Evolutionary conservation across 1,284 basidiomycete species (phyloP).

Genomic region (Tranzscheliella williamsii): DNA sequence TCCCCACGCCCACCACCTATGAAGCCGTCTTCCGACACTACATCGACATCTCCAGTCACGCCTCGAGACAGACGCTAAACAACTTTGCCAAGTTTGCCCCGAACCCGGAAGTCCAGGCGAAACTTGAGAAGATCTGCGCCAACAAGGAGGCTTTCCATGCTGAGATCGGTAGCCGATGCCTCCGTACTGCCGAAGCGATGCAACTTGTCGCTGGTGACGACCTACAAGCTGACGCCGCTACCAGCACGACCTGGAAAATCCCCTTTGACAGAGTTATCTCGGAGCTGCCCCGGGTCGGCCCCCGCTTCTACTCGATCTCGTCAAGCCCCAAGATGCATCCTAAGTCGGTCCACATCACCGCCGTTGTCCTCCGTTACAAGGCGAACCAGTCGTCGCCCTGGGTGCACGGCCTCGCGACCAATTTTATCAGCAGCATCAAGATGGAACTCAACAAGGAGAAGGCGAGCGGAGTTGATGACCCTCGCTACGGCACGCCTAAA

Average conservation of each 20-base stretch:
- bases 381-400: slow-evolving; percentile 28
- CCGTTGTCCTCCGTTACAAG: slow-evolving; percentile 70
- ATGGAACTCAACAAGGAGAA: slow-evolving; percentile 68
- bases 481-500: slow-evolving; percentile 66
- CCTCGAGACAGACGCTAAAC: slow-evolving; percentile 89
- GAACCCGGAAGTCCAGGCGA: slow-evolving; percentile 73
- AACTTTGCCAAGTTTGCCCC: slow-evolving; percentile 86
- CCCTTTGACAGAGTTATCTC: slow-evolving; percentile 96
- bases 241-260: slow-evolving; percentile 84
- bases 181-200: slow-evolving; percentile 88
- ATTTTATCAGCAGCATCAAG: slow-evolving; percentile 65
- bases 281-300: slow-evolving; percentile 86
- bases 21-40: slow-evolving; percentile 92
- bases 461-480: slow-evolving; percentile 46
- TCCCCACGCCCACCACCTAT: slow-evolving; percentile 96
- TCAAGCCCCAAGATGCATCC: slow-evolving; percentile 91
- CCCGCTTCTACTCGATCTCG: slow-evolving; percentile 97
- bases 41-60: slow-evolving; percentile 89
- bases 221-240: slow-evolving; percentile 66
- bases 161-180: slow-evolving; percentile 76
- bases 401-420: slow-evolving; percentile 57
- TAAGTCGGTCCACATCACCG: slow-evolving; percentile 87
- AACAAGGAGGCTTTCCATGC: slow-evolving; percentile 84
- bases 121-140: slow-evolving; percentile 76
- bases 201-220: slow-evolving; percentile 82